phyloP scores from a whole-genome alignment of 164 flowering plant species.

The Magnolia kwangsiensis region DNA sequence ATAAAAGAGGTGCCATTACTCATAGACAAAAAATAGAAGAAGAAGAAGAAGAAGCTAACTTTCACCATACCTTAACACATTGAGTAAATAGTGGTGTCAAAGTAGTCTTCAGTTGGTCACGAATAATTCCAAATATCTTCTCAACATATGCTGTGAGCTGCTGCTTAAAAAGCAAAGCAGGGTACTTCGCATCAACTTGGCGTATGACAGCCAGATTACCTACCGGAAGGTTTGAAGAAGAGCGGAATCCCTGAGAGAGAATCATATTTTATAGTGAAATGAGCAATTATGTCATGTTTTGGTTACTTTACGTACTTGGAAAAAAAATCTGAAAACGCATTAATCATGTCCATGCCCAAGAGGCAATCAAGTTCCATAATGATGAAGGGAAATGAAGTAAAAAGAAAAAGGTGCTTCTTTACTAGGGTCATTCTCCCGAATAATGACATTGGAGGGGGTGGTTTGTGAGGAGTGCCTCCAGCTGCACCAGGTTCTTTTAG shows the following conservation, averaged over 20 bases:
- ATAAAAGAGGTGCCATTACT: too few species aligned
- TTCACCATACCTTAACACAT: conserved; percentile 76
- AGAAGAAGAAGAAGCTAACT: too few species aligned
- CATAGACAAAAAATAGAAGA: too few species aligned
- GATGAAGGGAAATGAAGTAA: not conserved
- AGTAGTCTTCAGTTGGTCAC: conserved; percentile 92
- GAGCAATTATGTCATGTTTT: not conserved
- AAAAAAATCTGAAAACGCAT: not conserved
- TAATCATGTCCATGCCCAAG: not conserved
- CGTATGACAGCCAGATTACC: conserved; percentile 57
- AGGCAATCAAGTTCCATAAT: not conserved
- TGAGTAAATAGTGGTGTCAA: conserved; percentile 61
- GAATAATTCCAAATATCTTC: conserved; percentile 91
- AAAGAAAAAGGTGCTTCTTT: conserved; percentile 1
- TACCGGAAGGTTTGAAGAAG: conserved; percentile 59
- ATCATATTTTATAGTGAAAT: not conserved
- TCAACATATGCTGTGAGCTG: conserved; percentile 99
- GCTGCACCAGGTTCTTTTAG: conserved; percentile 56
- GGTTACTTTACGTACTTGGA: not conserved
- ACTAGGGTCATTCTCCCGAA: conserved; percentile 86
- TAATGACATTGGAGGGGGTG: conserved; percentile 67
- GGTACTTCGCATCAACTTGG: conserved; percentile 96
- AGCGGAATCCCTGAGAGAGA: conserved; percentile 81
- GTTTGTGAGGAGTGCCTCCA: conserved; percentile 58
- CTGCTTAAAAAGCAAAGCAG: conserved; percentile 96